phyloP scores from a whole-genome alignment of 2,329 filamentous ascomycete species.

The Cadophora sp. region DNA sequence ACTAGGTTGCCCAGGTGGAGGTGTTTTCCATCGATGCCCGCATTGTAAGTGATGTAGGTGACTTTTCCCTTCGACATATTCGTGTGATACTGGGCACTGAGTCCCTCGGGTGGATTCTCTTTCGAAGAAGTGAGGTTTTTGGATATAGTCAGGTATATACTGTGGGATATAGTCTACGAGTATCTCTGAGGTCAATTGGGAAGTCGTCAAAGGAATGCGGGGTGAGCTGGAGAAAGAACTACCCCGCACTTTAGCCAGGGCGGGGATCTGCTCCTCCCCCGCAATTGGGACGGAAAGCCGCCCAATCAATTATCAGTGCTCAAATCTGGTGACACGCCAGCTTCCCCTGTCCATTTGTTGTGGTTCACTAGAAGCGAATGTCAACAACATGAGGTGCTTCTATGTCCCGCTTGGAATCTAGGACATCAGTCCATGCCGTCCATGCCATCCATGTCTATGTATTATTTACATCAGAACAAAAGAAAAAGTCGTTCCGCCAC shows the following conservation, averaged over 20 bases:
- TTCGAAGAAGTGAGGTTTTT: background rate
- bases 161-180: background rate
- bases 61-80: conserved; percentile 24
- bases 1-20: conserved; percentile 39
- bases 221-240: conserved; percentile 9
- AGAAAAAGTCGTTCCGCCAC: too few species aligned
- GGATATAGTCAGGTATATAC: background rate
- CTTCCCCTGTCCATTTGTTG: background rate
- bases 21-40: conserved; percentile 33
- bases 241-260: conserved; percentile 20
- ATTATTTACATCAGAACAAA: too few species aligned
- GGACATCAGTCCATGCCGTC: too few species aligned
- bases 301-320: background rate
- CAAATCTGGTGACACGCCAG: background rate
- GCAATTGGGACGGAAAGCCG: conserved; percentile 14
- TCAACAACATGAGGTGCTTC: too few species aligned
- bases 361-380: background rate
- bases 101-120: background rate
- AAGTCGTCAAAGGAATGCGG: background rate
- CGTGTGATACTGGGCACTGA: background rate
- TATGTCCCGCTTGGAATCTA: too few species aligned
- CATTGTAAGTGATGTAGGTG: conserved; percentile 36
- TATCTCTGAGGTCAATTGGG: background rate
- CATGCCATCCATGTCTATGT: too few species aligned
- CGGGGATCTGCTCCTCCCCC: background rate